Base-by-base conservation (phyloP, 1,284 basidiomycete species). In the Stygiomarasmius scandens region DNA sequence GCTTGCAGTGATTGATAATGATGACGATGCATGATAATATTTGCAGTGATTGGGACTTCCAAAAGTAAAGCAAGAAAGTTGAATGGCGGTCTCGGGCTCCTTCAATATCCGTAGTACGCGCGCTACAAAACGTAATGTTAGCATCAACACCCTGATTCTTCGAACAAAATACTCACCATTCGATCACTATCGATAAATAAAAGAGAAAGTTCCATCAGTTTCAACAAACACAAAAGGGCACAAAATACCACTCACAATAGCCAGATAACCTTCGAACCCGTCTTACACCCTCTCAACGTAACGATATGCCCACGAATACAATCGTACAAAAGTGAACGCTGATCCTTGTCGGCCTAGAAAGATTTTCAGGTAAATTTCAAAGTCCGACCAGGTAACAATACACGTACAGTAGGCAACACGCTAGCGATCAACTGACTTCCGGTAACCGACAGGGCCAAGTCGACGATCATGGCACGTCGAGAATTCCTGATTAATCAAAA, bases 201-300 rank as follows among this genome's bases (percentile, higher is more conserved):
- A 54, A 52, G 51, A 22, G 38, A 70, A 49, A 60, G 79, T 75
- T n/a, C 51, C 79, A 84, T 85, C 67, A 81, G 25, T 76, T 79
- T 82, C 46, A 52, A 3, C 19, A 29, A 44, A 22, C 43, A 19
- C 29, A 8, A 65, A 53, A 19, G 48, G 49, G 36, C 23, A 23
- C 19, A 11, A 44, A 11, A 48, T 14, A 47, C 25, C 8, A 83
- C 89, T 61, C 72, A 92, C 89, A 93, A 93, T 50, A 93, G 78
- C 91, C 90, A 93, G 66, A 92, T 92, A 64, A 92, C 89, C 67
- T 91, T 92, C 0, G 90, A 92, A 24, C 90, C 90, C 1, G 91
- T 91, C 76, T 92, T 92, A 69, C 90, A 92, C 25, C 90, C 90
- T 32, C 91, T 84, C 23, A 93, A 77, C 14, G 91, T 93, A 50